A percentile compares a stretch with the other conserved stretches of the same genome.
phyloP scores from a whole-genome alignment of 2,329 filamentous ascomycete species.

The Botrytis byssoidea region DNA sequence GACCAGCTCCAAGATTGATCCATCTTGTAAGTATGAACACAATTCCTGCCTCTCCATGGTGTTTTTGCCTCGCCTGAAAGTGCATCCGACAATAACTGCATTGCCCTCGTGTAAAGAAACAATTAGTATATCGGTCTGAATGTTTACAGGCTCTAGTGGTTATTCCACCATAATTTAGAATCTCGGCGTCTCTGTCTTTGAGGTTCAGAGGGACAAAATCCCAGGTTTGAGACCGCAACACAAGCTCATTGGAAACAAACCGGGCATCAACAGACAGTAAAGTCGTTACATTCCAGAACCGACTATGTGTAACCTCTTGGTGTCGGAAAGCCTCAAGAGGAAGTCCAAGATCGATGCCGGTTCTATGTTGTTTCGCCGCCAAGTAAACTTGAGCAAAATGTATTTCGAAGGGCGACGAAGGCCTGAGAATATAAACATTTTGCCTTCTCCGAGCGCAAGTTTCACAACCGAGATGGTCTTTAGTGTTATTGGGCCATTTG shows the following conservation, averaged over 20 bases:
- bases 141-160: slow-evolving; percentile 20
- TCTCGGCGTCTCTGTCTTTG: slow-evolving; percentile 16
- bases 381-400: slow-evolving; percentile 7
- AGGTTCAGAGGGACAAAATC: slow-evolving; percentile 23
- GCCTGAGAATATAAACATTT: neutral
- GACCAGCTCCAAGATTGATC: slow-evolving; percentile 23
- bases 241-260: slow-evolving; percentile 10
- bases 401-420: neutral
- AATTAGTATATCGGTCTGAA: slow-evolving; percentile 13
- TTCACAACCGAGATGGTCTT: neutral
- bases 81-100: slow-evolving; percentile 25
- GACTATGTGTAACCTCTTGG: neutral
- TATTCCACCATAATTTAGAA: neutral
- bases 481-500: neutral
- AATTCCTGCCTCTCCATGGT: slow-evolving; percentile 24
- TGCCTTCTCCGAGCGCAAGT: neutral
- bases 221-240: slow-evolving; percentile 29
- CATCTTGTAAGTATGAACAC: slow-evolving; percentile 22
- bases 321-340: neutral
- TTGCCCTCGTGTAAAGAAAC: slow-evolving; percentile 19
- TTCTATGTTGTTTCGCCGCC: neutral
- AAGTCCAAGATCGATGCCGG: slow-evolving; percentile 11
- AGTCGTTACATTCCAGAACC: neutral
- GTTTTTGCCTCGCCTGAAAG: slow-evolving; percentile 23
- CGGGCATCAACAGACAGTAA: slow-evolving; percentile 12